phyloP scores from a whole-genome alignment of 768 basidiomycete species.

The Suillus cothurnatus region DNA sequence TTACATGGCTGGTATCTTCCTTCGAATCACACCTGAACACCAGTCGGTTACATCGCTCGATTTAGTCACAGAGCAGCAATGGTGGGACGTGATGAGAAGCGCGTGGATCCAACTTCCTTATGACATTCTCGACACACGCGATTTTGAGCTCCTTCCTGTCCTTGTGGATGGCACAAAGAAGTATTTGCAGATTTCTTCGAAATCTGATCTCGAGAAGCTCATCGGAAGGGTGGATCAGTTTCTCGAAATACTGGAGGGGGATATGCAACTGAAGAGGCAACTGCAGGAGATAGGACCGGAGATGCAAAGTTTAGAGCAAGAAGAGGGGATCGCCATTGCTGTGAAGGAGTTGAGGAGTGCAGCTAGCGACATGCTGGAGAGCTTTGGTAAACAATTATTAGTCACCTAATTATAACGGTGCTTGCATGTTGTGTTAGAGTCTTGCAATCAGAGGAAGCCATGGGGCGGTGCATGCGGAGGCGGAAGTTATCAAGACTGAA shows the following conservation, averaged over 20 bases:
- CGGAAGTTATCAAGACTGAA: background rate
- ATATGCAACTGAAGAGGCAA: too few species aligned
- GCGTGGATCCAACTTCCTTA: background rate
- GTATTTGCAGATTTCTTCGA: background rate
- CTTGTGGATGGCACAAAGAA: background rate
- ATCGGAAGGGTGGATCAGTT: background rate
- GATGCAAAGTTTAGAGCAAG: background rate
- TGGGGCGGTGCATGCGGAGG: background rate
- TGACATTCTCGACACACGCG: background rate
- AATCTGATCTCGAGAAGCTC: background rate
- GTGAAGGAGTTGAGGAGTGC: background rate
- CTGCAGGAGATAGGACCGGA: too few species aligned
- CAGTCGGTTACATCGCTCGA: background rate
- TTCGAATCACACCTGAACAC: background rate
- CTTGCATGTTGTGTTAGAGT: background rate
- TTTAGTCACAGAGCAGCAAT: background rate
- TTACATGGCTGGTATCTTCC: background rate
- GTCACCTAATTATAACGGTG: background rate
- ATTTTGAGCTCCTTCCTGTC: background rate
- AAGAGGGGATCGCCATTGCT: background rate
- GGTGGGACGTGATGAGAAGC: background rate
- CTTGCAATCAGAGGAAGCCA: background rate
- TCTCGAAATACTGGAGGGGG: too few species aligned
- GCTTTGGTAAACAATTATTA: background rate
- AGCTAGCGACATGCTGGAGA: background rate